A percentile compares a stretch with the other conserved stretches of the same genome.
These are phyloP conservation scores for Cladobotryum mycophilum DNA, from an alignment of 2,329 filamentous ascomycete species.

Conservation along the genomic window DNA sequence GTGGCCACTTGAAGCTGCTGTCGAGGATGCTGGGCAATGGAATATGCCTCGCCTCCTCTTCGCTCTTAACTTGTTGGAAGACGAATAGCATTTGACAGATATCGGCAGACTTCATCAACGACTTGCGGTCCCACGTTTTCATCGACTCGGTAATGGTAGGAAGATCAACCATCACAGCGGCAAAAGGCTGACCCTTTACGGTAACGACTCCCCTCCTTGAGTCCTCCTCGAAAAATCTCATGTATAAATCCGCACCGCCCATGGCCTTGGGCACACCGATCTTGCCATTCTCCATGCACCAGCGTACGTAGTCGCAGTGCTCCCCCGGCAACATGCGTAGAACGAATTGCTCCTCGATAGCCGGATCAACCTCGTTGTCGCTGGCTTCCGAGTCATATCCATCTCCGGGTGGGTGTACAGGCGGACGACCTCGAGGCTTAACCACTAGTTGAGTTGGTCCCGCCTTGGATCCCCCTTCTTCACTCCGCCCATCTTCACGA, in stretches of 20 bases:
- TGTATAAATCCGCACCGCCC: slow-evolving; percentile 68
- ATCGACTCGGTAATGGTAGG: slow-evolving; percentile 84
- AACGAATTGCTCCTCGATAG: slow-evolving; percentile 84
- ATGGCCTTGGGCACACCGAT: slow-evolving; percentile 60
- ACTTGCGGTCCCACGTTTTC: slow-evolving; percentile 88
- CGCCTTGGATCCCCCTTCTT: slow-evolving; percentile 27
- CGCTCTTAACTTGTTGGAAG: slow-evolving; percentile 58
- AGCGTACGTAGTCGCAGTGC: slow-evolving; percentile 76
- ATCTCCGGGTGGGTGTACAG: slow-evolving; percentile 68
- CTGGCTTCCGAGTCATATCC: slow-evolving; percentile 96
- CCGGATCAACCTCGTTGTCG: slow-evolving; percentile 79
- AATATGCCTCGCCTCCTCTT: slow-evolving; percentile 58
- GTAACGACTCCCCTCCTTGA: slow-evolving; percentile 67
- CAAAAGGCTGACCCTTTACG: slow-evolving; percentile 65
- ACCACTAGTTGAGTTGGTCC: slow-evolving; percentile 38
- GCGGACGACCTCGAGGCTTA: slow-evolving; percentile 61
- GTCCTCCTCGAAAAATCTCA: slow-evolving; percentile 73
- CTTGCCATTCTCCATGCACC: slow-evolving; percentile 68
- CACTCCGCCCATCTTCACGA: slow-evolving; percentile 2
- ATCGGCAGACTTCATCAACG: slow-evolving; percentile 84
- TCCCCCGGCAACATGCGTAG: slow-evolving; percentile 81
- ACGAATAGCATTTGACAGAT: slow-evolving; percentile 86
- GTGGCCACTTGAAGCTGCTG: slow-evolving; percentile 66
- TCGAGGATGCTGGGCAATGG: slow-evolving; percentile 69
- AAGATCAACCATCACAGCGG: slow-evolving; percentile 72